phyloP scores from a whole-genome alignment of 2,329 filamentous ascomycete species.

The Monosporascus cannonballus region DNA sequence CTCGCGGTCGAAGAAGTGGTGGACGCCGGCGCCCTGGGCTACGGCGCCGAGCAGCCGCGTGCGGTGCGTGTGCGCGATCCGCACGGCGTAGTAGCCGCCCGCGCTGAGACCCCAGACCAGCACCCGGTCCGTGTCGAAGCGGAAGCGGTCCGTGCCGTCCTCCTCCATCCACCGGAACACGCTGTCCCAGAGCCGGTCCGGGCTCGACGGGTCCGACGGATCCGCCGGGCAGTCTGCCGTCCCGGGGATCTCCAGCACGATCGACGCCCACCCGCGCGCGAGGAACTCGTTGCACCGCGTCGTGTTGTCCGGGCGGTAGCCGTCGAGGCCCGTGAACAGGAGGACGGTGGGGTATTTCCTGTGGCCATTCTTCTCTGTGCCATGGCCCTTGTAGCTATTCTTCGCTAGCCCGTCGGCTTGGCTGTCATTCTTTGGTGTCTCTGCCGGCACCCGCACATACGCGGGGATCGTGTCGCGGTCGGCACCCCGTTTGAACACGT shows the following conservation, averaged over 20 bases:
- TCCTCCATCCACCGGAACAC: conserved; percentile 52
- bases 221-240: conserved; percentile 64
- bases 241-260: conserved; percentile 60
- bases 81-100: conserved; percentile 63
- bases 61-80: conserved; percentile 62
- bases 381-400: not conserved
- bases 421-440: conserved; percentile 5
- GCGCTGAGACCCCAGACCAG: conserved; percentile 60
- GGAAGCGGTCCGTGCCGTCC: conserved; percentile 19
- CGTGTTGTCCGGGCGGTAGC: conserved; percentile 59
- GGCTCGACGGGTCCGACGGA: conserved; percentile 48
- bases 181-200: conserved; percentile 58
- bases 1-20: conserved; percentile 52
- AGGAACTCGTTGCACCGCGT: conserved; percentile 56
- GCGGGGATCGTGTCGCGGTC: conserved; percentile 56
- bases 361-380: not conserved
- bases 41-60: conserved; percentile 46
- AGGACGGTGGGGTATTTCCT: conserved; percentile 42
- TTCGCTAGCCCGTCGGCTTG: not conserved
- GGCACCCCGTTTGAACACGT: conserved; percentile 39
- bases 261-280: conserved; percentile 53
- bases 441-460: conserved; percentile 56
- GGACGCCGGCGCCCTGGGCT: conserved; percentile 57
- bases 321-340: conserved; percentile 56
- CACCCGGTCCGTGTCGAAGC: conserved; percentile 51